Conservation (phyloP, 2,329 filamentous ascomycete species). For the Ambrosiella cleistominuta region DNA sequence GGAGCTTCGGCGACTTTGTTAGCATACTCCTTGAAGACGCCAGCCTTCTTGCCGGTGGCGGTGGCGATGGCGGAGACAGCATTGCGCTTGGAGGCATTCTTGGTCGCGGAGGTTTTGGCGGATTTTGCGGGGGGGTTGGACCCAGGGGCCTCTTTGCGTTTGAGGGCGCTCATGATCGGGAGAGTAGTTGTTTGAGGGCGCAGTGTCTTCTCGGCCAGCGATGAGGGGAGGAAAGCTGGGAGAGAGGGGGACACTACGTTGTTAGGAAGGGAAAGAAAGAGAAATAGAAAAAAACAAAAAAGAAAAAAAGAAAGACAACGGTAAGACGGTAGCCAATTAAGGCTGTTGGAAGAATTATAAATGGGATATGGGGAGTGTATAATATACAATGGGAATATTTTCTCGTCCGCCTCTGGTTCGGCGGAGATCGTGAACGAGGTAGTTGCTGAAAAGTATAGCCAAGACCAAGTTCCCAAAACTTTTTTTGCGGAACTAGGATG, state of each 20-base stretch:
- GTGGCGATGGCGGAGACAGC: slow-evolving; percentile 6
- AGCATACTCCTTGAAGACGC: slow-evolving; percentile 21
- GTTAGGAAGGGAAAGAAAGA: neutral
- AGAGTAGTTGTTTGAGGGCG: slow-evolving; percentile 1
- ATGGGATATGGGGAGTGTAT: too few species aligned
- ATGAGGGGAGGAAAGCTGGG: neutral
- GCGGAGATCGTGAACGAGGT: neutral
- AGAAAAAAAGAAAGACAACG: neutral
- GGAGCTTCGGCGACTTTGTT: slow-evolving; percentile 20
- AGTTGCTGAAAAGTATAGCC: neutral
- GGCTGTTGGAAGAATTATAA: too few species aligned
- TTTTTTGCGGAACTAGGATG: slow-evolving; percentile 17
- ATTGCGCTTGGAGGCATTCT: slow-evolving; percentile 27
- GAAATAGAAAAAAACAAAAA: neutral
- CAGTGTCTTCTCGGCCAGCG: slow-evolving; percentile 6
- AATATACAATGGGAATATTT: neutral
- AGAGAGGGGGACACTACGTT: slow-evolving; percentile 6
- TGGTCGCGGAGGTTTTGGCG: slow-evolving; percentile 25
- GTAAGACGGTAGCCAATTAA: neutral
- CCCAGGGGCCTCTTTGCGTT: slow-evolving; percentile 39
- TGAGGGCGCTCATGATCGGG: slow-evolving; percentile 33
- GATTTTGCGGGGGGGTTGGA: slow-evolving; percentile 32
- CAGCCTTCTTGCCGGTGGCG: slow-evolving; percentile 15
- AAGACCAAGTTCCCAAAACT: slow-evolving; percentile 15
- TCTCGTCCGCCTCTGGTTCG: neutral